A percentile compares a stretch with the other conserved stretches of the same genome.
Evolutionary conservation across 1,139 yeast species (phyloP).

Genomic region (Eremothecium coryli): DNA sequence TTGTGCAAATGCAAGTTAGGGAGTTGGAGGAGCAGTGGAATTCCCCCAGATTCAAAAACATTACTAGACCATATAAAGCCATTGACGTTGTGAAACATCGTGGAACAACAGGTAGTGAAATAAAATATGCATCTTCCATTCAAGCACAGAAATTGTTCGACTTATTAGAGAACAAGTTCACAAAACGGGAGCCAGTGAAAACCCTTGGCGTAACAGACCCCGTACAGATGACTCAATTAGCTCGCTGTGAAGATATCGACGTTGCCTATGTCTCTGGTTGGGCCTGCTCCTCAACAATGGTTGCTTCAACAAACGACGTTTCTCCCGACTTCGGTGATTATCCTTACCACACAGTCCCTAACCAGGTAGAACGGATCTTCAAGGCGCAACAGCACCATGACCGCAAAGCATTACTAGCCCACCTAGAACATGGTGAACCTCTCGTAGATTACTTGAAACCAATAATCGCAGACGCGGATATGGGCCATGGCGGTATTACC

Average conservation of each 20-base stretch:
- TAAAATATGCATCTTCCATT: slow-evolving; percentile 40
- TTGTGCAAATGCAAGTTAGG: slow-evolving; percentile 17
- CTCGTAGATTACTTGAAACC: slow-evolving; percentile 47
- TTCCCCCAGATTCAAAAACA: slow-evolving; percentile 39
- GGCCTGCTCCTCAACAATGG: slow-evolving; percentile 44
- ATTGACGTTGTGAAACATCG: slow-evolving; percentile 45
- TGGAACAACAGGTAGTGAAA: slow-evolving; percentile 38
- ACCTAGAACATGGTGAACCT: slow-evolving; percentile 22
- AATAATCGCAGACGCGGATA: slow-evolving; percentile 58
- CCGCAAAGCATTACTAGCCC: slow-evolving; percentile 40
- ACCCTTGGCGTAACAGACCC: slow-evolving; percentile 59
- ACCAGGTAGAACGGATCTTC: slow-evolving; percentile 51
- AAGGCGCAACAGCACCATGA: slow-evolving; percentile 54
- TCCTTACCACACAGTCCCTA: slow-evolving; percentile 60
- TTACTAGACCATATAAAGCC: slow-evolving; percentile 46
- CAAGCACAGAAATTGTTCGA: slow-evolving; percentile 47
- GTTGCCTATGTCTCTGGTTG: slow-evolving; percentile 57
- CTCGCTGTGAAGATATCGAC: slow-evolving; percentile 40
- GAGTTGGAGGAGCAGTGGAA: slow-evolving; percentile 45
- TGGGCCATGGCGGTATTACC: slow-evolving; percentile 61
- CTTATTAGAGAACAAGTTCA: slow-evolving; percentile 36
- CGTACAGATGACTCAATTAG: slow-evolving; percentile 50
- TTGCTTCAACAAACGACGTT: slow-evolving; percentile 51
- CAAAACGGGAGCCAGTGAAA: slow-evolving; percentile 41
- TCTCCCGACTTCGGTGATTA: slow-evolving; percentile 57